These are phyloP conservation scores for Macrolepiota dolichaula DNA, from an alignment of 768 basidiomycete species.

Conservation along the genomic window DNA sequence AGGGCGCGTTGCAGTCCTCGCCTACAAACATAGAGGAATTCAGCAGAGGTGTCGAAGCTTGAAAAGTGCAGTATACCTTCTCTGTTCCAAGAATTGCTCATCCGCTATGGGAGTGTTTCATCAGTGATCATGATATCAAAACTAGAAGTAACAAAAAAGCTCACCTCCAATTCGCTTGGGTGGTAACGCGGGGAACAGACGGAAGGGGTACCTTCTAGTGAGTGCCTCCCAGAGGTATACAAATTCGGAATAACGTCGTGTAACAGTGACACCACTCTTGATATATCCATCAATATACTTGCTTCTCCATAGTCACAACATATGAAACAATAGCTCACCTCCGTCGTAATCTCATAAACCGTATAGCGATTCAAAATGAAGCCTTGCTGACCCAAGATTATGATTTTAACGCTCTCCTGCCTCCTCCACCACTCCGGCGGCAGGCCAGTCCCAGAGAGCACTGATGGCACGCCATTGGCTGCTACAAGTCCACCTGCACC, in stretches of 20 bases:
- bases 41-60: neutral
- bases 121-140: constrained; percentile 5
- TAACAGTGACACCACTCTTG: constrained; percentile 68
- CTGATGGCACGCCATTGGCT: constrained; percentile 51
- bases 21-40: constrained; percentile 33
- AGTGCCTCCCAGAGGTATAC: constrained; percentile 87
- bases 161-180: constrained; percentile 90
- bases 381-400: constrained; percentile 83
- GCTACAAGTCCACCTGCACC: constrained; percentile 4
- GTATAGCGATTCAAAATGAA: constrained; percentile 88
- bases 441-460: constrained; percentile 66
- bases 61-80: constrained; percentile 45
- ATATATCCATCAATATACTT: constrained; percentile 9
- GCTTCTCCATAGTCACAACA: neutral
- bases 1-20: constrained; percentile 79
- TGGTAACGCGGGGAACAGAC: constrained; percentile 81
- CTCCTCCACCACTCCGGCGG: constrained; percentile 87
- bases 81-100: constrained; percentile 77
- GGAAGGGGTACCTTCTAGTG: constrained; percentile 87
- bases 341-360: constrained; percentile 77
- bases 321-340: constrained; percentile 48
- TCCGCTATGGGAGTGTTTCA: neutral
- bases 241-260: constrained; percentile 92
- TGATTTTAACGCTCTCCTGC: constrained; percentile 68
- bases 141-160: constrained; percentile 20